Evolutionary conservation across 1,284 basidiomycete species (phyloP), one percentile per base, ranked within the genome.

Genomic region (Coniferiporia weirii): DNA sequence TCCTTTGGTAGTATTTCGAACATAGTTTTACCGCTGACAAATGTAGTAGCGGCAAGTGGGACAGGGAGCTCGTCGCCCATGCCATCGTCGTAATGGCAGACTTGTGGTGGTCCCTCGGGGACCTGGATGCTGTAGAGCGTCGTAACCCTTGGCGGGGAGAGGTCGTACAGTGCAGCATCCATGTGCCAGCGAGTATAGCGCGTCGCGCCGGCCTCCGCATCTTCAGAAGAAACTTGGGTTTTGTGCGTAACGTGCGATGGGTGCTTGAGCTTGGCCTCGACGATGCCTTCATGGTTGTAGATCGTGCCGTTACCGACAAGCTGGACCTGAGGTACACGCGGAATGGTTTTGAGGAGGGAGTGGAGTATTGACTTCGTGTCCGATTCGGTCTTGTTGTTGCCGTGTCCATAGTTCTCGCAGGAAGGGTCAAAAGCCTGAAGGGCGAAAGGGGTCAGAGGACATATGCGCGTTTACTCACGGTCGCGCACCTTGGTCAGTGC

Each of bases 151-250:
- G 94, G 94, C n/a, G 91, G 91, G 20, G 83, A 82, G 22, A 93
- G 81, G 63, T 91, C 85, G 71, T 96, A 97, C 27, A 96, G 74
- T 0, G 94, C 94, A 0, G 94, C 94, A 67, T 97, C 94, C 71
- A 96, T 95, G 73, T 96, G 93, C 92, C 93, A 94, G 56, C 92
- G 80, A 70, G 94, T 95, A 79, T 92, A 95, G 34, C 93, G 82
- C 10, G 93, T 95, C 47, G 78, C 72, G 27, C 91, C 91, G 56
- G 81, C 79, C 9, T 75, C 82, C 66, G 91, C 88, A 63, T 96
- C 93, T 65, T 89, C 89, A 1, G 81, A 77, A 2, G 85, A 84
- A 32, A 95, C 79, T n/a, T 74, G 75, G 36, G 87, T 87, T 75
- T 91, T 92, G 78, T 97, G 95, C 75, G 90, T 91, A 45, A 78